Evolutionary conservation across 768 basidiomycete species (phyloP).

Genomic region (Amanita pseudoporphyria): DNA sequence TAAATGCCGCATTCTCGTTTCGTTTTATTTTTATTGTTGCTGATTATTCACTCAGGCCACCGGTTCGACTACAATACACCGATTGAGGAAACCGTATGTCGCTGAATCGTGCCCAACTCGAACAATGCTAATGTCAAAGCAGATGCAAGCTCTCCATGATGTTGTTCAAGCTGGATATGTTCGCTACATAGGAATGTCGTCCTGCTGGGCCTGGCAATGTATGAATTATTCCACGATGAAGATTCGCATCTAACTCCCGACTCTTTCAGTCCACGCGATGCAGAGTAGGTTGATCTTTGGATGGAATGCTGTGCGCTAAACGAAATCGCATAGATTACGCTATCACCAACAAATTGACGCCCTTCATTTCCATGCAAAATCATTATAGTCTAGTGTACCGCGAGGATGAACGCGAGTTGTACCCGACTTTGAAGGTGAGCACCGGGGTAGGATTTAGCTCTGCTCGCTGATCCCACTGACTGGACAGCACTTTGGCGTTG

Average conservation of each 20-base stretch:
- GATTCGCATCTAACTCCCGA: not conserved
- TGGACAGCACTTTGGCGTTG: constrained; percentile 39
- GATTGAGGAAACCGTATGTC: constrained; percentile 25
- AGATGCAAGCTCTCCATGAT: constrained; percentile 41
- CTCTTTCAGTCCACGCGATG: constrained; percentile 2
- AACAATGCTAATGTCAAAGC: not conserved
- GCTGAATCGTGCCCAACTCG: not conserved
- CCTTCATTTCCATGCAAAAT: constrained; percentile 64
- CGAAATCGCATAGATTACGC: constrained; percentile 39
- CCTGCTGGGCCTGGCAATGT: constrained; percentile 41
- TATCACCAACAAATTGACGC: constrained; percentile 42
- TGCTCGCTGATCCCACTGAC: not conserved
- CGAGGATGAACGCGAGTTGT: constrained; percentile 57
- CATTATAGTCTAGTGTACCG: constrained; percentile 50
- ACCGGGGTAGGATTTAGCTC: not conserved
- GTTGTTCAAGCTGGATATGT: constrained; percentile 36
- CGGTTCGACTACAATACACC: constrained; percentile 32
- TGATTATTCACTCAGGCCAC: constrained; percentile 16
- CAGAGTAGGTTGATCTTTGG: not conserved
- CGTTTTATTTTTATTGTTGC: no score
- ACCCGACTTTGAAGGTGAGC: constrained; percentile 43
- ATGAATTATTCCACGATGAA: constrained; percentile 8
- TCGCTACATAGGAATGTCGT: constrained; percentile 31
- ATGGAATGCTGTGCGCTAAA: not conserved
- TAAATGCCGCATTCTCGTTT: constrained; percentile 9